Evolutionary conservation across 2,329 filamentous ascomycete species (phyloP).

Genomic region (Diaporthe citri): DNA sequence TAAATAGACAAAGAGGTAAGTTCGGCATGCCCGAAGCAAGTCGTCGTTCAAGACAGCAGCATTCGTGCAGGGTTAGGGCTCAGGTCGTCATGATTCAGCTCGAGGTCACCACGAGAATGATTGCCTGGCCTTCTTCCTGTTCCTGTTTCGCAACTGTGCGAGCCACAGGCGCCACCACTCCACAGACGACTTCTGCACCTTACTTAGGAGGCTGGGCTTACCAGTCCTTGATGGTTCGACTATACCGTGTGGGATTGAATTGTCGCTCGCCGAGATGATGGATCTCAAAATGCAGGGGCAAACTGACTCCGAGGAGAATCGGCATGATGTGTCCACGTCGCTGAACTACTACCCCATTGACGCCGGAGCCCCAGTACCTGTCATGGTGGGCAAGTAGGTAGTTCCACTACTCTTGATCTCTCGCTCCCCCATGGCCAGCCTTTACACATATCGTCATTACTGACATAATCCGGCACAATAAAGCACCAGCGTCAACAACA

Average conservation of each 20-base stretch:
- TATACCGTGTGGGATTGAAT: too few species aligned
- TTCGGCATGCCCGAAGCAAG: not conserved
- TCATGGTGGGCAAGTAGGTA: slow-evolving; percentile 27
- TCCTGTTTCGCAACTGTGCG: not conserved
- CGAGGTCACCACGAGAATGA: not conserved
- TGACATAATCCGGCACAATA: not conserved
- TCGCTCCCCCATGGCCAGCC: too few species aligned
- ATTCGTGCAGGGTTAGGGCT: slow-evolving; percentile 6
- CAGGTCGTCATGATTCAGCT: not conserved
- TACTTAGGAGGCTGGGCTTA: too few species aligned
- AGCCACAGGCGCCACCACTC: not conserved
- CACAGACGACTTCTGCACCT: not conserved
- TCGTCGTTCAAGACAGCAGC: not conserved
- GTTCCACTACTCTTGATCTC: rapidly evolving
- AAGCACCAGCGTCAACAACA: slow-evolving; percentile 70
- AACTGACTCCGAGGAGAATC: too few species aligned
- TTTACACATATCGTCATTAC: too few species aligned
- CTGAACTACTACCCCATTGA: slow-evolving; percentile 37
- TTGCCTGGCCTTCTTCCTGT: not conserved
- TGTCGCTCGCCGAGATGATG: not conserved
- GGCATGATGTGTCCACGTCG: slow-evolving; percentile 18
- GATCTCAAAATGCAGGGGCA: not conserved
- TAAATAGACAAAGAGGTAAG: not conserved
- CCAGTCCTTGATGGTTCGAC: rapidly evolving
- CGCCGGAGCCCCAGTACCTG: slow-evolving; percentile 19